Percentiles rank a stretch among this genome's conserved stretches.
These are phyloP conservation scores for Cystofilobasidium bisporidii DNA, from an alignment of 768 basidiomycete species.

Conservation along the genomic window DNA sequence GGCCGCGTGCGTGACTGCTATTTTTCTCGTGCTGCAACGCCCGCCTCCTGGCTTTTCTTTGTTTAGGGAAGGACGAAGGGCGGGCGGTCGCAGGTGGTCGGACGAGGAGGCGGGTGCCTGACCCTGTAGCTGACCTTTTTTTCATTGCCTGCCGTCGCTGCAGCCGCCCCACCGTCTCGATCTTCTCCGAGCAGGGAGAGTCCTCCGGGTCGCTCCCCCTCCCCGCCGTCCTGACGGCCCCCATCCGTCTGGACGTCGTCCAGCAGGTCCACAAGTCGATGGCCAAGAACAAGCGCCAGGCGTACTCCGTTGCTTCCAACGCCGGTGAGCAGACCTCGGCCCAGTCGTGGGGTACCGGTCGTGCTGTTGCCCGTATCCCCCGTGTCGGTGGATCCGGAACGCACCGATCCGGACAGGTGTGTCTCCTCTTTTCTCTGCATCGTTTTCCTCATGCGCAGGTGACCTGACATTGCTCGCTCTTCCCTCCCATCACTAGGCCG, in stretches of 20 bases:
- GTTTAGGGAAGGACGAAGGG: no score
- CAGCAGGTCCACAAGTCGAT: conserved; percentile 97
- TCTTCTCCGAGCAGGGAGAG: conserved; percentile 46
- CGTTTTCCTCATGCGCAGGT: background rate
- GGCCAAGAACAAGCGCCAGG: conserved; percentile 94
- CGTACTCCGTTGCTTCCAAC: conserved; percentile 92
- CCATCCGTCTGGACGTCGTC: conserved; percentile 97
- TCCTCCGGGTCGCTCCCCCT: conserved; percentile 79
- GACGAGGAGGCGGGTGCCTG: no score
- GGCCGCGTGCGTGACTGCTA: background rate
- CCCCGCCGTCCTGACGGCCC: conserved; percentile 92
- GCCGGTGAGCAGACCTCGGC: conserved; percentile 92
- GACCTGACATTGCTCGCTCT: background rate
- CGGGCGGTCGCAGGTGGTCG: no score
- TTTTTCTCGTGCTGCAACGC: no score
- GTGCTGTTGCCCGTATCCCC: conserved; percentile 99
- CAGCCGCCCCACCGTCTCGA: conserved; percentile 10
- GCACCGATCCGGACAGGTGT: conserved; percentile 90
- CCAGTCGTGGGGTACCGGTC: conserved; percentile 79
- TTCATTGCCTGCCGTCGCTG: background rate
- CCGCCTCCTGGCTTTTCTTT: no score
- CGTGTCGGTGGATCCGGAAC: conserved; percentile 99
- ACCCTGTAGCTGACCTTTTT: background rate
- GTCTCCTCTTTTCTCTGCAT: conserved; percentile 28
- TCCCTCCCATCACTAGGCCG: conserved; percentile 53